Evolutionary conservation across 164 flowering plant genomes (phyloP), one percentile per base, ranked within the genome.

Genomic region (Stephania japonica): DNA sequence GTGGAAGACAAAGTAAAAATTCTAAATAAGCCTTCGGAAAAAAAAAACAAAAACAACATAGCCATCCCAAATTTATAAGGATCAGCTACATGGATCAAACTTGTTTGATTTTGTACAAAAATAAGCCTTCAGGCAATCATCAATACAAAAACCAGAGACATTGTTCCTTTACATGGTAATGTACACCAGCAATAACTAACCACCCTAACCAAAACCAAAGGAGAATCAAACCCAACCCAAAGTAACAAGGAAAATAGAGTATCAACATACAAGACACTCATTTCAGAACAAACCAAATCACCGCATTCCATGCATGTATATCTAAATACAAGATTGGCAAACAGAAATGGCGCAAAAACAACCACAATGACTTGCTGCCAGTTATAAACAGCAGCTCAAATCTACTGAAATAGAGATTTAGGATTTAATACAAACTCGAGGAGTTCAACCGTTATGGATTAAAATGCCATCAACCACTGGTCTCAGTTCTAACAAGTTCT

Each of bases 241-340:
- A 42, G 19, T 42, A 68, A 25, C 38, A 47, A 42, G 56, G 27
- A 10, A 16, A 66, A 43, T 27, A 21, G 6, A 27, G 50, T 14
- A 65, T 10, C 69, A 67, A n/a, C 42, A 67, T 27, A n/a, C n/a
- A 73, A 64, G 43, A n/a, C 43, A 47, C 9, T 41, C 62, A 32
- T 50, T 68, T 38, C 26, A 42, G 13, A 27, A 27, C 70, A 67
- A 68, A 49, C 75, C 69, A 65, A 5, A 44, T 23, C 43, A 47
- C 11, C 13, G 49, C 7, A 23, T 24, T 42, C 62, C 25, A 25
- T 21, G 9, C 18, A 64, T 26, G 21, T 18, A 50, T 7, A n/a
- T 42, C 44, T 24, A 23, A 67, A 67, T 67, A 16, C 12, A 67
- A 2, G 69, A 18, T 59, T 59, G 21, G 24, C 64, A 24, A 59